Conservation (phyloP, 179 eudicot genomes). For the Silene vulgaris region DNA sequence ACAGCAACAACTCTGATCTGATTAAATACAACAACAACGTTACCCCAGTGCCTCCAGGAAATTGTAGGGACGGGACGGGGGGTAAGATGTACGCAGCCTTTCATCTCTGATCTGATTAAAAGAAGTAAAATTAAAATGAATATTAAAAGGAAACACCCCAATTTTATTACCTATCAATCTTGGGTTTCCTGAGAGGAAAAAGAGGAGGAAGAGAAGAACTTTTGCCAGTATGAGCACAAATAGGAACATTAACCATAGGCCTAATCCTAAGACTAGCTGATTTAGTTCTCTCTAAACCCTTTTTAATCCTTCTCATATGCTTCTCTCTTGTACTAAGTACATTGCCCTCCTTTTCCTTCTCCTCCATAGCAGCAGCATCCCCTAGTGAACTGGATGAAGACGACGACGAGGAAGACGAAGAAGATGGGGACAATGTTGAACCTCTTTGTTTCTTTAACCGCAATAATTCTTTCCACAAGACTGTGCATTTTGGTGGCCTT, state of each 20-base stretch:
- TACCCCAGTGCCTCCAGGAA: too few relatives aligned
- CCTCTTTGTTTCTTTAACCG: slow-evolving; percentile 53
- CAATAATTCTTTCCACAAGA: slow-evolving; percentile 73
- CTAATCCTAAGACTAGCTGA: slow-evolving; percentile 68
- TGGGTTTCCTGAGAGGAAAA: slow-evolving; percentile 57
- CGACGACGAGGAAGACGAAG: slow-evolving; percentile 53
- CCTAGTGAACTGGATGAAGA: slow-evolving; percentile 50
- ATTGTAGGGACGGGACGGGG: too few relatives aligned
- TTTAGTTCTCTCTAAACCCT: slow-evolving; percentile 73
- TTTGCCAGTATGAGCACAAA: slow-evolving; percentile 51
- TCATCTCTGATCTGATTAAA: background rate
- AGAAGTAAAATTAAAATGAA: background rate
- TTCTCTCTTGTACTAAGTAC: slow-evolving; percentile 40
- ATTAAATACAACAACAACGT: background rate
- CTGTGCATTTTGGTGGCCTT: slow-evolving; percentile 90
- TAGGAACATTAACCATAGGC: slow-evolving; percentile 81
- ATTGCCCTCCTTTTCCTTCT: slow-evolving; percentile 19
- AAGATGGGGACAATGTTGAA: slow-evolving; percentile 44
- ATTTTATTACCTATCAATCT: slow-evolving; percentile 41
- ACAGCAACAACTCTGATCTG: slow-evolving; percentile 5
- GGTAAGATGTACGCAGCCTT: too few relatives aligned
- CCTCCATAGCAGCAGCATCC: slow-evolving; percentile 49
- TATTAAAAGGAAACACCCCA: background rate
- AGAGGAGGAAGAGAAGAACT: slow-evolving; percentile 51
- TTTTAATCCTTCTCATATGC: slow-evolving; percentile 48